These are phyloP conservation scores for Periconia sp. DNA, from an alignment of 2,329 filamentous ascomycete genomes.

Conservation along the genomic window DNA sequence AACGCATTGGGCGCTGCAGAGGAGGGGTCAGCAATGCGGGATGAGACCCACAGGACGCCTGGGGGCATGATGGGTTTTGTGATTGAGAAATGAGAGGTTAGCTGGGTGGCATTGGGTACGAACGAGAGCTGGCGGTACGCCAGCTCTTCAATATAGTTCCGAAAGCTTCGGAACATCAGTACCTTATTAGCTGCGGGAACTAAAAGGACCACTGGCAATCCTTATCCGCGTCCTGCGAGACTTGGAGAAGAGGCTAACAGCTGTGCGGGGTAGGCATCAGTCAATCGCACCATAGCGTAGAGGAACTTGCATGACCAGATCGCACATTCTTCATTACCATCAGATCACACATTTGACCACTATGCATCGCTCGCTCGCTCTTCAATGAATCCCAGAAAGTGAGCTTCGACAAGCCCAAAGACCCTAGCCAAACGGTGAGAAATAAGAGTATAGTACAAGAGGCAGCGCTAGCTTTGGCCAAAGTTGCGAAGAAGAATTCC, in stretches of 20 bases:
- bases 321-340: constrained; percentile 7
- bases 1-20: neutral
- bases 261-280: no score
- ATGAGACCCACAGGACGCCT: constrained; percentile 37
- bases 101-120: neutral
- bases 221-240: constrained; percentile 2
- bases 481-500: constrained; percentile 5
- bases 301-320: constrained; percentile 5
- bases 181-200: no score
- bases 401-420: constrained; percentile 8
- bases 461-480: constrained; percentile 4
- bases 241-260: neutral
- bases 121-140: neutral
- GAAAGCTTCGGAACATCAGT: no score
- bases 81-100: neutral
- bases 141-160: no score
- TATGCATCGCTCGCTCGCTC: constrained; percentile 6
- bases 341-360: constrained; percentile 8
- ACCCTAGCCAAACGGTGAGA: constrained; percentile 12
- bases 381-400: no score
- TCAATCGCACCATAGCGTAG: no score
- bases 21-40: constrained; percentile 14
- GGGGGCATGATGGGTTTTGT: constrained; percentile 19
- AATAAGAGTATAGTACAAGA: constrained; percentile 18
- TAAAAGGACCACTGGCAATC: constrained; percentile 1